These are phyloP conservation scores for Phylloporus arenicola DNA, from an alignment of 768 basidiomycete genomes.

Conservation along the genomic window DNA sequence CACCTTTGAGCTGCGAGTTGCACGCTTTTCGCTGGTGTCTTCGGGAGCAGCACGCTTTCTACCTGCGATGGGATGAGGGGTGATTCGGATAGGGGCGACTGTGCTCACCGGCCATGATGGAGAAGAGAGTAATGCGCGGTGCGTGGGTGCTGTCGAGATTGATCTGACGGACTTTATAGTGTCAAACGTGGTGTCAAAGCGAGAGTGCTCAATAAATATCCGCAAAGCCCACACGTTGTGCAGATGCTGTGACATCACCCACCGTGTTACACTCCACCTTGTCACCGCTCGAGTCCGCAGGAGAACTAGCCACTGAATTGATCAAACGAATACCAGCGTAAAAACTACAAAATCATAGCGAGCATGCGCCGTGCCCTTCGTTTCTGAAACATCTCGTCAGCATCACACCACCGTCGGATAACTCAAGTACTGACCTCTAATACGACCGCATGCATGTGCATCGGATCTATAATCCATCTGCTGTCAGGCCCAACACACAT, in stretches of 20 bases:
- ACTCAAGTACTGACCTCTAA: slow-evolving; percentile 16
- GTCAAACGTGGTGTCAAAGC: slow-evolving; percentile 18
- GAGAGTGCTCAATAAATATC: slow-evolving; percentile 18
- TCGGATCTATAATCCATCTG: slow-evolving; percentile 10
- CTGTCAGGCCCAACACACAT: slow-evolving; percentile 7
- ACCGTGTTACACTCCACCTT: slow-evolving; percentile 15
- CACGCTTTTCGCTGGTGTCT: slow-evolving; percentile 26
- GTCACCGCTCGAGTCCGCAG: background rate
- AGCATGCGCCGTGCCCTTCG: slow-evolving; percentile 12
- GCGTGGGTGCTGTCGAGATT: background rate
- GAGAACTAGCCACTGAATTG: slow-evolving; percentile 12
- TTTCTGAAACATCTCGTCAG: slow-evolving; percentile 9
- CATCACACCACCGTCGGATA: background rate
- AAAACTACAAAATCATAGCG: slow-evolving; percentile 26
- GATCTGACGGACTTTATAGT: slow-evolving; percentile 7
- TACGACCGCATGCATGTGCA: slow-evolving; percentile 11
- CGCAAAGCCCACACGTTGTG: slow-evolving; percentile 17
- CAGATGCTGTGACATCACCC: slow-evolving; percentile 31
- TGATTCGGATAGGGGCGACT: slow-evolving; percentile 9
- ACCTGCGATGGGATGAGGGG: slow-evolving; percentile 19
- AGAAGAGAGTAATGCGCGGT: background rate
- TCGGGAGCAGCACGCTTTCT: slow-evolving; percentile 44
- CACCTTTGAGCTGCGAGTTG: slow-evolving; percentile 45
- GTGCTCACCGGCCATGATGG: slow-evolving; percentile 29
- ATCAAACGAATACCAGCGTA: slow-evolving; percentile 23